Evolutionary conservation across 2,329 filamentous ascomycete species (phyloP), one percentile per base, ranked within the genome.

Genomic region (Fusarium armeniacum): DNA sequence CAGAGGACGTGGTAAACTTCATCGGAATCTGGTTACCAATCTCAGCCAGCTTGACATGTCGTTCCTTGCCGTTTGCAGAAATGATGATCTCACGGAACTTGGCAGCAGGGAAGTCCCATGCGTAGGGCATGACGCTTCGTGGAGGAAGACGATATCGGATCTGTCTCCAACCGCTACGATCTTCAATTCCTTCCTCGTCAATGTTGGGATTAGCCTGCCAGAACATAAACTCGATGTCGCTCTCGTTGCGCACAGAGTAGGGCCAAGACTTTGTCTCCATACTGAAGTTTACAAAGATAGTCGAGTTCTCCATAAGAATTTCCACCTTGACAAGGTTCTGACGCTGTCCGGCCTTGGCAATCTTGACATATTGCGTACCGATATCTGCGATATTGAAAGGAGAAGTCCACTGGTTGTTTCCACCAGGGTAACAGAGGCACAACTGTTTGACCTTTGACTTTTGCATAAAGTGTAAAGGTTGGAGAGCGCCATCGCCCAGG

Each of bases 101-200:
- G n/a, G 94, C 94, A 2, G 96, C 95, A 2, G 96, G 97, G 81
- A 97, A 99, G 77, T 99, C 97, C 96, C 96, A 99, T 3, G 96
- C 95, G 76, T 99, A 99, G 1, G 97, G 96, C 96, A 99, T 99
- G 79, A 99, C 98, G 79, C 95, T 98, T 64, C 96, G 87, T 15
- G 95, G 90, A 3, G 97, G 97, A 32, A 99, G 84, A 33, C 95
- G 91, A 81, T 99, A 99, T 55, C 93, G 87, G 66, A 99, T 93
- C 3, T 94, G 94, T 69, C 93, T 91, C 93, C 96, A 99, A 6
- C 93, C 93, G 55, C 93, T 94, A 59, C 90, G 85, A 75, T 98
- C 93, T 72, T 93, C 91, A 7, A 86, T 86, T 58, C 95, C 94
- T 64, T 98, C 94, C 67, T 98, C 94, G 64, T 97, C 94, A 12